Evolutionary conservation across 177 flowering plant genomes (phyloP).

Genomic region (Vitis hybrid): DNA sequence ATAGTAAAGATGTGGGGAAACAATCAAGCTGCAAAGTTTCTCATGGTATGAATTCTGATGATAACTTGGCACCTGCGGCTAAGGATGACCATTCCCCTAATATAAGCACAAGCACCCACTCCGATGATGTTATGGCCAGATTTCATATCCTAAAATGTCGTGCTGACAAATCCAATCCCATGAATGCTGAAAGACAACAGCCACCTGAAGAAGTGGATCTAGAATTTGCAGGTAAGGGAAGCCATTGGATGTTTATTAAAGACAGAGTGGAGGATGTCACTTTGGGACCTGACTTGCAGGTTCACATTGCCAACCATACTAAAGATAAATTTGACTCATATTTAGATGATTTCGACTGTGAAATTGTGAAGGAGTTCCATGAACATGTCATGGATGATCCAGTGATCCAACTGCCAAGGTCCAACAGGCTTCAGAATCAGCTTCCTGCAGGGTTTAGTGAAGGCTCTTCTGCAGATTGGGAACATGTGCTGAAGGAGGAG

Average conservation of each 20-base stretch:
- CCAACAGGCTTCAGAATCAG: conserved; percentile 15
- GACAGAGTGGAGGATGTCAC: conserved; percentile 6
- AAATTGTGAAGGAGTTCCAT: conserved; percentile 19
- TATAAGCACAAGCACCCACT: neutral
- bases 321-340: neutral
- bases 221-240: conserved; percentile 13
- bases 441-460: conserved; percentile 30
- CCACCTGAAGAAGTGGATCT: conserved; percentile 7
- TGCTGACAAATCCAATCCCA: conserved; percentile 20
- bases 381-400: conserved; percentile 18
- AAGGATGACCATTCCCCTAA: neutral
- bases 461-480: conserved; percentile 59
- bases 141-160: conserved; percentile 34
- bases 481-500: conserved; percentile 58
- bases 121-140: conserved; percentile 36
- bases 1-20: conserved; percentile 8
- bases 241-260: neutral
- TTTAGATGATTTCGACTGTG: too few species aligned
- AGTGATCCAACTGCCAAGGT: conserved; percentile 7
- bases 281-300: conserved; percentile 5
- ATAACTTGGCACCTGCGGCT: conserved; percentile 11
- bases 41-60: conserved; percentile 11
- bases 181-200: conserved; percentile 6
- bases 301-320: neutral
- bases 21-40: conserved; percentile 14